phyloP scores from a whole-genome alignment of 2,329 filamentous ascomycete species.

The Diaporthe destruens region DNA sequence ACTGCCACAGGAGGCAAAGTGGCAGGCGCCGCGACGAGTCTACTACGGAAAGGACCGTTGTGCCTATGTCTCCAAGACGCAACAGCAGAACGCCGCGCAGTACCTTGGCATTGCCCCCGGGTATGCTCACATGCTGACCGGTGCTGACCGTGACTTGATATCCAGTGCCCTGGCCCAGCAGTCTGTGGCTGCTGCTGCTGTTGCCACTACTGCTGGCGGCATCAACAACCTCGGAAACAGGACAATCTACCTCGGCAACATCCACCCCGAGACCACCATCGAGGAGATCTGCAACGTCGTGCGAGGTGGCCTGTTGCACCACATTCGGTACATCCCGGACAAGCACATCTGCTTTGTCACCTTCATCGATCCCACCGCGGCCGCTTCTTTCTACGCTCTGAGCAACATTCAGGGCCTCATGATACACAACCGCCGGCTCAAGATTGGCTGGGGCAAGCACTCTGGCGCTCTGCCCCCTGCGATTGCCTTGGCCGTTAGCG shows the following conservation, averaged over 20 bases:
- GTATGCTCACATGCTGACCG: constrained; percentile 95
- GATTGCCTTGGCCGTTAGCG: constrained; percentile 94
- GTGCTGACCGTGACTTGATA: constrained; percentile 95
- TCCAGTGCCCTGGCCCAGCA: constrained; percentile 97
- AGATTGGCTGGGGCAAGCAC: constrained; percentile 99
- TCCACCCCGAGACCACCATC: constrained; percentile 98
- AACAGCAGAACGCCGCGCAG: constrained; percentile 98
- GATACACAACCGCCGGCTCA: constrained; percentile 98
- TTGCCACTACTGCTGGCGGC: constrained; percentile 95
- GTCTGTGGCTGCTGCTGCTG: constrained; percentile 94
- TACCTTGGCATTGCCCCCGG: constrained; percentile 97
- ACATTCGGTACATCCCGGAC: constrained; percentile 98
- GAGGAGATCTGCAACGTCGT: constrained; percentile 99
- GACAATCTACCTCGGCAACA: constrained; percentile 98
- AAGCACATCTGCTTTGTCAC: constrained; percentile 99
- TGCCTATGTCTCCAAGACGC: constrained; percentile 98
- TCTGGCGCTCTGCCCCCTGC: constrained; percentile 95
- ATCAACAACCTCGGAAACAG: constrained; percentile 98
- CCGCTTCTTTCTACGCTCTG: constrained; percentile 96
- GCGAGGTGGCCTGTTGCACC: constrained; percentile 92
- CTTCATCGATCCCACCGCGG: constrained; percentile 98
- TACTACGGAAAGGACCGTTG: constrained; percentile 99
- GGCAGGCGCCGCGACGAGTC: constrained; percentile 94
- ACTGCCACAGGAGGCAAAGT: constrained; percentile 95
- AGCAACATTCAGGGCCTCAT: constrained; percentile 98